These are phyloP conservation scores for Cyclotella baltica DNA, from an alignment of 108 stramenopile genomes.

Conservation along the genomic window DNA sequence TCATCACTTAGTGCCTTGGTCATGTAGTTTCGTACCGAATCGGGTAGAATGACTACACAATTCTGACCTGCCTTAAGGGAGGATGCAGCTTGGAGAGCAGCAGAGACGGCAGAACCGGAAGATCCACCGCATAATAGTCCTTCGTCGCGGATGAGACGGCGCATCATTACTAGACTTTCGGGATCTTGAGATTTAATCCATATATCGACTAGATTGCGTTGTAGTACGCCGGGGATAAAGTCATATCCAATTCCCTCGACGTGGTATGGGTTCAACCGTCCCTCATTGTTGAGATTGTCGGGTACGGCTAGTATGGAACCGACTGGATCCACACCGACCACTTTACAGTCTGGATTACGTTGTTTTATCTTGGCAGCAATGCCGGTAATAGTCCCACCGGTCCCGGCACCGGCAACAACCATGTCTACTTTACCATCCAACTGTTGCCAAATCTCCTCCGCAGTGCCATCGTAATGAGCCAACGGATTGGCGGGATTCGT, in stretches of 20 bases:
- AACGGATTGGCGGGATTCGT: constrained; percentile 87
- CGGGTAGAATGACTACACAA: constrained; percentile 88
- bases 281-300: constrained; percentile 83
- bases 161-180: constrained; percentile 80
- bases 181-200: constrained; percentile 90
- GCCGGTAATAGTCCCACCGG: constrained; percentile 89
- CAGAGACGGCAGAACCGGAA: constrained; percentile 82
- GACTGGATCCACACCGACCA: constrained; percentile 91
- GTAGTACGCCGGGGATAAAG: constrained; percentile 91
- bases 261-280: constrained; percentile 75
- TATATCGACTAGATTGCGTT: constrained; percentile 77
- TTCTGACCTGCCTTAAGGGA: constrained; percentile 72
- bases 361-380: constrained; percentile 88
- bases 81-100: constrained; percentile 81
- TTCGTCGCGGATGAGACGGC: constrained; percentile 89
- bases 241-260: constrained; percentile 97
- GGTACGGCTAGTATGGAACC: constrained; percentile 84
- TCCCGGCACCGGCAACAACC: constrained; percentile 84
- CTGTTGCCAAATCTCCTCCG: constrained; percentile 87
- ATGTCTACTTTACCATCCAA: constrained; percentile 85
- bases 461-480: constrained; percentile 94
- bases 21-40: constrained; percentile 96
- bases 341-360: constrained; percentile 62
- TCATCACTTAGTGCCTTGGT: constrained; percentile 92
- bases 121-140: constrained; percentile 94